These are phyloP conservation scores for Buddleja alternifolia DNA, from an alignment of 257 asterid species.

Conservation along the genomic window DNA sequence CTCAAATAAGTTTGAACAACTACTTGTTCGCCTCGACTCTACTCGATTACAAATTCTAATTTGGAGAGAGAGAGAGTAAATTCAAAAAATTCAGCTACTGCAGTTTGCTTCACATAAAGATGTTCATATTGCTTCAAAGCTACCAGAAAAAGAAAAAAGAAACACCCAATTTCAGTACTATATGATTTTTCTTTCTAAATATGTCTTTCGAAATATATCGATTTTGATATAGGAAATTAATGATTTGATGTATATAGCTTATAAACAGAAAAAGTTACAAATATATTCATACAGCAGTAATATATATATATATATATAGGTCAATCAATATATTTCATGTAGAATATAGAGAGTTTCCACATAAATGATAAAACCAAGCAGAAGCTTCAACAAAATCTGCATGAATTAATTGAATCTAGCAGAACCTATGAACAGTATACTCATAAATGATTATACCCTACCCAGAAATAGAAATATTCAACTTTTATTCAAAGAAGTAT, in stretches of 20 bases:
- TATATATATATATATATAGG: too few species aligned
- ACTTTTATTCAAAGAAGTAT: slow-evolving; percentile 15
- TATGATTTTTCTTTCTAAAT: too few species aligned
- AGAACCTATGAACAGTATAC: not conserved
- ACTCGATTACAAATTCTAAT: too few species aligned
- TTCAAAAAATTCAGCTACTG: too few species aligned
- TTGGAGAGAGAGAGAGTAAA: not conserved
- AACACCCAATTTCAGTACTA: not conserved
- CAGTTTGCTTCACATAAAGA: not conserved
- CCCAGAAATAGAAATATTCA: slow-evolving; percentile 13
- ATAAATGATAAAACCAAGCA: not conserved
- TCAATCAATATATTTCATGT: too few species aligned
- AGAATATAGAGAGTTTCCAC: not conserved
- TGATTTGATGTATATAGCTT: not conserved
- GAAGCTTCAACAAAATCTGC: slow-evolving; percentile 17
- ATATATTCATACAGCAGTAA: not conserved
- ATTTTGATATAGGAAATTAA: not conserved
- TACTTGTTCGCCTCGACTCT: too few species aligned
- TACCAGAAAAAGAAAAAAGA: not conserved
- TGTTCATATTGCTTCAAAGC: slow-evolving; percentile 29
- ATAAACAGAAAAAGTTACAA: not conserved
- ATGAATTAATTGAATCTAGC: too few species aligned
- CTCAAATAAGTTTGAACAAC: too few species aligned
- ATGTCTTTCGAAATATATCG: too few species aligned
- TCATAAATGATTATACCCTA: not conserved